Evolutionary conservation across 305 asterid genomes (phyloP), one percentile per base, ranked within the genome.

Genomic region (Nicotiana rustica): DNA sequence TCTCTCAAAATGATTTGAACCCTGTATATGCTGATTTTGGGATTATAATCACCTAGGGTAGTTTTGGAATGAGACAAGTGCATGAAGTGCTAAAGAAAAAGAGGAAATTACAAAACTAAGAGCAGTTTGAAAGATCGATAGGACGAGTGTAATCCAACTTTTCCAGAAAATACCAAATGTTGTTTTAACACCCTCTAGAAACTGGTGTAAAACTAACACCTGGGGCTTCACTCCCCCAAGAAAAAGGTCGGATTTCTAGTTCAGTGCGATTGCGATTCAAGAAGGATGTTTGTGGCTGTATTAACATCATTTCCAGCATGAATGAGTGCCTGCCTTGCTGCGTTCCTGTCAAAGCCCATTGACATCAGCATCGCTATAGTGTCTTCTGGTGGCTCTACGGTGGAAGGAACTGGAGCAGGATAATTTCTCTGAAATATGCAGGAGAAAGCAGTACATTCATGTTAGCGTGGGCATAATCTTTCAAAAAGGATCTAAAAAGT

Each of bases 321-420:
- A 81, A 92, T 81, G 61, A 97, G 93, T 62, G 99, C 99, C 87
- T 97, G 97, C 86, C 97, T 95, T 2, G 98, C 98, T 47, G 97
- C 89, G 86, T 92, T 89, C 88, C 97, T 85, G 65, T 97, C 98
- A 56, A 97, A 97, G 5, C 99, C 99, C 99, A 97, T 97, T 29
- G 98, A 90, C 57, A 92, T 93, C 67, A 97, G 92, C 36, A 88
- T 92, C 4, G 92, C 83, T 59, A 97, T 92, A 18, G 97, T 88
- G 84, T 97, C 97, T 90, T 97, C 98, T 0, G 96, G 89, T 69
- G 99, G 98, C 25, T 93, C 97, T 6, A 67, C n/a, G 4, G 86
- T 55, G 69, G 96, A 75, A 60, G 86, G 75, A 56, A 85, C 66
- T 25, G 92, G 92, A 84, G 92, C 90, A 41, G 90, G 92, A 85